A percentile compares a stretch with the other conserved stretches of the same genome.
phyloP scores from a whole-genome alignment of 2,329 filamentous ascomycete species.

The Fusarium sp. region DNA sequence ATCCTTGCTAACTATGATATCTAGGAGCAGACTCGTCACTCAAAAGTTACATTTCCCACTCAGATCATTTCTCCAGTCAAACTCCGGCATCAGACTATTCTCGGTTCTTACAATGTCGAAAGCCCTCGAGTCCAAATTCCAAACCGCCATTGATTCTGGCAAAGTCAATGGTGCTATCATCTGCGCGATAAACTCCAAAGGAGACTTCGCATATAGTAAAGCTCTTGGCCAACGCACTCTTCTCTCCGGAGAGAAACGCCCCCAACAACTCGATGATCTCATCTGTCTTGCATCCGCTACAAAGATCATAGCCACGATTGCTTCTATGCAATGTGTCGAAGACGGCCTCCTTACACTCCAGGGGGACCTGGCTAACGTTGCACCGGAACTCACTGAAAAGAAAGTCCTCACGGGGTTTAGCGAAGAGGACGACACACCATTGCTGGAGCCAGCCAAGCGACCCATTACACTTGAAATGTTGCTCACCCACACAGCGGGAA shows the following conservation, averaged over 20 bases:
- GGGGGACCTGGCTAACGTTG: conserved; percentile 58
- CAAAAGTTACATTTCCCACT: too few species aligned
- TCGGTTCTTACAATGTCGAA: conserved; percentile 35
- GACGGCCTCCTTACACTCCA: conserved; percentile 61
- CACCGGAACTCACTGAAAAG: conserved; percentile 63
- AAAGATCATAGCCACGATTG: conserved; percentile 65
- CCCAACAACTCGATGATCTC: conserved; percentile 55
- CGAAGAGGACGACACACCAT: conserved; percentile 54
- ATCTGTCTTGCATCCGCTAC: conserved; percentile 56
- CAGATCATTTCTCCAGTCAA: fast-evolving
- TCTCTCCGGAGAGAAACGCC: conserved; percentile 55
- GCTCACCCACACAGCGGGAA: conserved; percentile 65
- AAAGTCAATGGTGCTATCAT: conserved; percentile 60
- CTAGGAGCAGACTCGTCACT: background rate
- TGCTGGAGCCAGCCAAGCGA: conserved; percentile 50
- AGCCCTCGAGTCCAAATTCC: conserved; percentile 56
- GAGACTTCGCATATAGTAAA: conserved; percentile 57
- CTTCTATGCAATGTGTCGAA: conserved; percentile 68
- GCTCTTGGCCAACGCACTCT: conserved; percentile 57
- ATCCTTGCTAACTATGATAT: background rate
- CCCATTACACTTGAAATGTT: conserved; percentile 65
- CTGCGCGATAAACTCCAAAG: conserved; percentile 56
- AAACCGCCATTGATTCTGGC: conserved; percentile 58
- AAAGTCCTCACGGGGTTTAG: conserved; percentile 63
- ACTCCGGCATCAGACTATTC: fast-evolving